phyloP scores from a whole-genome alignment of 2,329 filamentous ascomycete species.

The Beauveria australis region DNA sequence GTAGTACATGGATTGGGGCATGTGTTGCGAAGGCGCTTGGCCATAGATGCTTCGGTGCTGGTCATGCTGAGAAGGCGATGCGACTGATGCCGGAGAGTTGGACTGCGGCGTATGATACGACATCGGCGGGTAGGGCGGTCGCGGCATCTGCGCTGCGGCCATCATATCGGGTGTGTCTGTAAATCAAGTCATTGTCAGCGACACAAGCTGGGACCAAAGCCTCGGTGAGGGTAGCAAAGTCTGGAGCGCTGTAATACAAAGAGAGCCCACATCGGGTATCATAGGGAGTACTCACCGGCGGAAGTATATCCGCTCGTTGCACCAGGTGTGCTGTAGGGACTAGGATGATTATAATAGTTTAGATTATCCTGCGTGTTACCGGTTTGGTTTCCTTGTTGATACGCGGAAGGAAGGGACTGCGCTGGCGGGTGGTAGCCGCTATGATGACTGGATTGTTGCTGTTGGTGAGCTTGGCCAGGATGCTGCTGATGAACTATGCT shows the following conservation, averaged over 20 bases:
- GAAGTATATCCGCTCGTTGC: slow-evolving; percentile 78
- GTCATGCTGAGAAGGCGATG: slow-evolving; percentile 81
- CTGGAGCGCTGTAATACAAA: neutral
- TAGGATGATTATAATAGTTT: slow-evolving; percentile 70
- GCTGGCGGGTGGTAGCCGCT: slow-evolving; percentile 56
- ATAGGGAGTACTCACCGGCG: slow-evolving; percentile 56
- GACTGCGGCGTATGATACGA: slow-evolving; percentile 90
- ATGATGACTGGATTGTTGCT: slow-evolving; percentile 45
- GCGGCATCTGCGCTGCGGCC: slow-evolving; percentile 61
- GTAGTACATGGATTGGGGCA: slow-evolving; percentile 76
- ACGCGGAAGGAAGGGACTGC: slow-evolving; percentile 57
- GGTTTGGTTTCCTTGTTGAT: slow-evolving; percentile 58
- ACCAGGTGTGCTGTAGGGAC: slow-evolving; percentile 75
- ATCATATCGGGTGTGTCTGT: slow-evolving; percentile 57
- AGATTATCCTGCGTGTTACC: slow-evolving; percentile 56
- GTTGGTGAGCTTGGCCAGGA: slow-evolving; percentile 56
- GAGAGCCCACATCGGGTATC: neutral
- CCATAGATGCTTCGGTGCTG: slow-evolving; percentile 83
- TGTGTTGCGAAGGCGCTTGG: slow-evolving; percentile 68
- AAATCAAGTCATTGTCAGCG: neutral
- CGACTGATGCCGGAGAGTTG: slow-evolving; percentile 87
- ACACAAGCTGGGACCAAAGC: slow-evolving; percentile 1
- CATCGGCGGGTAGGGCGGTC: slow-evolving; percentile 78
- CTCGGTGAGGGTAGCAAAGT: neutral
- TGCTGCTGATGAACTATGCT: slow-evolving; percentile 69